Base-by-base conservation (phyloP, 163 green algal species). In the Scenedesmus sp. region DNA sequence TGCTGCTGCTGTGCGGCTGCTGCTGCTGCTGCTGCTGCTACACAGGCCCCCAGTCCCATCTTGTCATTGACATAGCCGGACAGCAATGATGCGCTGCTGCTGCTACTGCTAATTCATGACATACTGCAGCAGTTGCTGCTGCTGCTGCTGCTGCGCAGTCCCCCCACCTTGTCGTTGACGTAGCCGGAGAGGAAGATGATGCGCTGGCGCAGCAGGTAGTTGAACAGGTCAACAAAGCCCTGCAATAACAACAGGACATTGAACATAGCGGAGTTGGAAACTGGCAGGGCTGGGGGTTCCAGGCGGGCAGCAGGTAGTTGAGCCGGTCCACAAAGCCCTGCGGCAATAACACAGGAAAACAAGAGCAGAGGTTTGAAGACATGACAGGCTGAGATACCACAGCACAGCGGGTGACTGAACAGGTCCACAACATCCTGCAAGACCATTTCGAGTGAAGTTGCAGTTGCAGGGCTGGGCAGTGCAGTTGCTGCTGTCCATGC, bases 141-240 rank as follows among this genome's bases (percentile, higher is more conserved):
- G 56, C 20, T 81, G 59, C 56, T 89, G 57, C 59, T 89, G 59
- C 57, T 52, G 16, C 84, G 46, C 64, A 62, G 7, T 7, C 73
- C 26, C 34, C 86, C 26, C 54, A 97, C 95, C 94, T 97, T 95
- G 87, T 99, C 97, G 91, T 98, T 97, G 73, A 99, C 96, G 81
- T 97, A 97, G 77, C 95, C 93, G 6, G 95, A 94, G 15, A 99
- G 62, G 93, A 99, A 99, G 83, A 99, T 96, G 93, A 99, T 99
- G 60, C 98, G 95, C 85, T 99, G 97, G 2, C 94, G 92, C 57
- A 99, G 88, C 20, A 99, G 91, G 93, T 98, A 97, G 88, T 94
- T 95, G 74, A 96, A 97, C 82, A 99, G 93, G 94, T 99, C 97
- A 64, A 96, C 92, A 56, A 91, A 92, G 18, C 62, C 77, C 94